Evolutionary conservation across 2,329 filamentous ascomycete species (phyloP).

Genomic region (Clathrospora elynae): DNA sequence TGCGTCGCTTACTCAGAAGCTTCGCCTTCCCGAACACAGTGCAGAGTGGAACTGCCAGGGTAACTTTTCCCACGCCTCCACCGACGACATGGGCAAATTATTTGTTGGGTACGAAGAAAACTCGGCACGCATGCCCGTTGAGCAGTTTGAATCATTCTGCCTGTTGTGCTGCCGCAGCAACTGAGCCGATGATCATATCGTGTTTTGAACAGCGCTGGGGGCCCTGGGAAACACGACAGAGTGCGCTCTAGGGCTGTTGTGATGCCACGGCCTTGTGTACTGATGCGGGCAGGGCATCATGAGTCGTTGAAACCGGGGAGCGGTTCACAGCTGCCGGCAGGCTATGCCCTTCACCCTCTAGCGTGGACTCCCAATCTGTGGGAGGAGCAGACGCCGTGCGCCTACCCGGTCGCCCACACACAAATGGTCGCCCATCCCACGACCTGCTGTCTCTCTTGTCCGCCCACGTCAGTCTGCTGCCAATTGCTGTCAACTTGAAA

Average conservation of each 20-base stretch:
- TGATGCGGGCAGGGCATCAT: conserved; percentile 18
- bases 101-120: conserved; percentile 26
- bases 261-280: conserved; percentile 26
- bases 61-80: conserved; percentile 27
- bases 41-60: conserved; percentile 10
- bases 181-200: conserved; percentile 14
- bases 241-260: conserved; percentile 11
- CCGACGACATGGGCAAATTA: conserved; percentile 22
- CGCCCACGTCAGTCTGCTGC: conserved; percentile 29
- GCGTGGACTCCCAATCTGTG: conserved; percentile 21
- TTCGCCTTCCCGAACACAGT: too few species aligned
- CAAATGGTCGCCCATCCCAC: conserved; percentile 33
- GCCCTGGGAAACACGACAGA: conserved; percentile 22
- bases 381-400: conserved; percentile 24
- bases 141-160: conserved; percentile 11
- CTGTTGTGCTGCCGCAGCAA: conserved; percentile 18
- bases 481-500: conserved; percentile 18
- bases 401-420: conserved; percentile 27
- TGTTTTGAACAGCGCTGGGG: conserved; percentile 23
- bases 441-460: conserved; percentile 27
- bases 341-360: conserved; percentile 15
- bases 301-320: conserved; percentile 33
- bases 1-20: conserved; percentile 32
- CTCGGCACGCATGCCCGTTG: conserved; percentile 19
- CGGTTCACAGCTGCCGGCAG: conserved; percentile 20